Base-by-base conservation (phyloP, 73 alveolate species). In the Effrenium voratum region DNA sequence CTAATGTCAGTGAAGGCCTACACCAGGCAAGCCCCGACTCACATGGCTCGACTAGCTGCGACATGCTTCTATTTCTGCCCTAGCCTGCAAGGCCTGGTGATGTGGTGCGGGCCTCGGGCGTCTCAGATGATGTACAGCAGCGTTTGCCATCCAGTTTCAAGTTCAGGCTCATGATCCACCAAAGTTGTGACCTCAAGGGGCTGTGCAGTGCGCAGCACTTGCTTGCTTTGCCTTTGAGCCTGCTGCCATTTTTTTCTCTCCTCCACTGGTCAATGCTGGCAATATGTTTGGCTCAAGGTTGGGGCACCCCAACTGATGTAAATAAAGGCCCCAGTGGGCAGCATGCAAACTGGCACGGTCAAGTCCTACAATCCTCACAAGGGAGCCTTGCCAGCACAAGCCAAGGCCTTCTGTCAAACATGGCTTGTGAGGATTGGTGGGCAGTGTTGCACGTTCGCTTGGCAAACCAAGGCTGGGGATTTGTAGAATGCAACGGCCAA, bases 261-360 rank as follows among this genome's bases (percentile, higher is more conserved):
- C 8, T 19, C 63, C 26, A 19, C 63, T 8, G 63, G 19, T 12
- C 63, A 8, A 8, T 52, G 63, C 26, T 52, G 63, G 19, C 63
- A 8, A 52, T 19, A 19, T n/a, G n/a, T n/a, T n/a, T n/a, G n/a
- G n/a, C n/a, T n/a, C n/a, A n/a, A n/a, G n/a, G n/a, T n/a, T n/a
- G n/a, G n/a, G n/a, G n/a, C n/a, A n/a, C n/a, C 86, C 46, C 97
- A 34, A 90, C 88, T 45, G 97, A 43, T 70, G 77, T 40, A 47
- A 52, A 60, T 66, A 68, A 72, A 40, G 30, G 47, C 60, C 43
- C 44, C 3, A 36, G 26, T 8, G 63, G 24, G 73, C 52, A 43
- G 70, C 38, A 90, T 90, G 97, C 97, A 90, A 44, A 90, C 97
- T 19, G 97, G 97, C 55, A 90, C 97, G 45, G 97, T 90, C 59